Evolutionary conservation across 1,139 yeast genomes (phyloP), one percentile per base, ranked within the genome.

Genomic region (Candida gigantensis): DNA sequence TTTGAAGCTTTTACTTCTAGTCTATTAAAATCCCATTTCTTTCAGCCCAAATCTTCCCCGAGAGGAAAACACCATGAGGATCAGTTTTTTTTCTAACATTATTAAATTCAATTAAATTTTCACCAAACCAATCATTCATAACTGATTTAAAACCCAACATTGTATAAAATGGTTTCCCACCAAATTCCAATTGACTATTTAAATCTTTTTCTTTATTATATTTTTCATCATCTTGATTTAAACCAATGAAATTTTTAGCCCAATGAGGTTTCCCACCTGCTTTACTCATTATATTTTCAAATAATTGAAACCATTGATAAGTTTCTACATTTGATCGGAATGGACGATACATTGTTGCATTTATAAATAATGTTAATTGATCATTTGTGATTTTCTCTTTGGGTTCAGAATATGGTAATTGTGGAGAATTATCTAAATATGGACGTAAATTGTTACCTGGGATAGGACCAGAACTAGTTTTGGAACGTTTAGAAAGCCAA

Each of bases 251-350:
- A 62, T 90, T 90, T 70, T 92, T 92, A n/a, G 98, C 98, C 98
- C 98, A 92, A 58, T 92, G 98, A 2, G 98, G 98, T 57, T 83
- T 86, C 33, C 98, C 98, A 27, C 86, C 90, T 15, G 84, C 90
- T 24, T 77, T 79, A 37, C 73, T 72, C 72, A 90, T 71, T 2
- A 87, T 76, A 40, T 77, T 74, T 60, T 92, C 98, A 59, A 92
- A 92, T n/a, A 72, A 69, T 36, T 77, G 75, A 62, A 77, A 92
- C 96, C 97, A 92, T 46, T 79, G 72, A 41, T 79, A 81, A 33
- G 89, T 81, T 29, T 85, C 81, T 5, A 89, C 82, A 51, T 83
- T 76, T 37, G 77, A 74, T 27, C 79, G 75, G 61, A 90, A 92
- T 6, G 98, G 98, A 59, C 97, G 77, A 61, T 90, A 92, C 81